Conservation (phyloP, 805 yeast species). For the Wickerhamia fluorescens region DNA sequence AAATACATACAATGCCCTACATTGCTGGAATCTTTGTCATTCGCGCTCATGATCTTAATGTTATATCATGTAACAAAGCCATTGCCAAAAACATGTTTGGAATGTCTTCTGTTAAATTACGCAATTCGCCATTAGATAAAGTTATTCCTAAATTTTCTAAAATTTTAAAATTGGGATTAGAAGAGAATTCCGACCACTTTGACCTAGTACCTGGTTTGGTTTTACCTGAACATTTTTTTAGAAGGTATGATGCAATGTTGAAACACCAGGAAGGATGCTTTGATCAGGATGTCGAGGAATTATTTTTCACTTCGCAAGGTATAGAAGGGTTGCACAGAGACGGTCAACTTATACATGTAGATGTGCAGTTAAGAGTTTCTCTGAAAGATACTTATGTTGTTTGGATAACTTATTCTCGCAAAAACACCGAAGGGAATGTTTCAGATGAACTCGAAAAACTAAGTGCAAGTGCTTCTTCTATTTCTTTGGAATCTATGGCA, state of each 20-base stretch:
- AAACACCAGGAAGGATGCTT: constrained; percentile 15
- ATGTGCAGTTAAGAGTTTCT: constrained; percentile 73
- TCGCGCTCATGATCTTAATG: constrained; percentile 40
- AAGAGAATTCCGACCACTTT: constrained; percentile 15
- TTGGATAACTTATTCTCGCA: constrained; percentile 83
- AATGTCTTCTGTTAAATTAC: constrained; percentile 39
- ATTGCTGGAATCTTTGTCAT: constrained; percentile 81
- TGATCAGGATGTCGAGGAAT: constrained; percentile 19
- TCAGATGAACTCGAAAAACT: constrained; percentile 20
- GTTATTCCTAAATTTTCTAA: constrained; percentile 59
- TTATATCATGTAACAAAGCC: constrained; percentile 73
- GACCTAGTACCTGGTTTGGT: constrained; percentile 58
- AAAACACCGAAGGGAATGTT: constrained; percentile 14
- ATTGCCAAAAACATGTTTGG: constrained; percentile 79
- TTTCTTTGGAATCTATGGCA: constrained; percentile 4
- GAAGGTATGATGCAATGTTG: constrained; percentile 48
- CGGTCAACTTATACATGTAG: constrained; percentile 60
- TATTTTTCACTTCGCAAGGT: constrained; percentile 59
- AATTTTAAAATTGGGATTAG: constrained; percentile 35
- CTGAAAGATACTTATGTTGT: constrained; percentile 51
- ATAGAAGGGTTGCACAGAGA: constrained; percentile 63
- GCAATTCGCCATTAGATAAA: constrained; percentile 39
- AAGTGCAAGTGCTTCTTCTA: constrained; percentile 12
- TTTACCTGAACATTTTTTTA: constrained; percentile 84
- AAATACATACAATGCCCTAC: constrained; percentile 73